A percentile compares a stretch with the other conserved stretches of the same genome.
phyloP scores from a whole-genome alignment of 2,329 filamentous ascomycete species.

The Xylaria arbuscula region DNA sequence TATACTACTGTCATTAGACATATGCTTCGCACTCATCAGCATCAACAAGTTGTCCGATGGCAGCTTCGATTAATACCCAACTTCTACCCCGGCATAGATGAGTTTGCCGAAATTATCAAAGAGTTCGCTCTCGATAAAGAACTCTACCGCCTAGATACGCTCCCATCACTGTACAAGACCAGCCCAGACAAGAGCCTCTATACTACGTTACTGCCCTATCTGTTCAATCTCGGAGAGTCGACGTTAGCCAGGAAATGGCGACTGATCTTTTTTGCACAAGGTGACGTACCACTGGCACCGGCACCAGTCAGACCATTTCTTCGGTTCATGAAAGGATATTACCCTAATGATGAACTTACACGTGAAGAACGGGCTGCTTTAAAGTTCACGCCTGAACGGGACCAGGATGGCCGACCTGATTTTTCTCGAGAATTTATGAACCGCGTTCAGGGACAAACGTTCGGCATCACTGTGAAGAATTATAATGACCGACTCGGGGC shows the following conservation, averaged over 20 bases:
- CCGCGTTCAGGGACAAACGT: constrained; percentile 54
- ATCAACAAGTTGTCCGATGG: constrained; percentile 58
- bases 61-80: constrained; percentile 58
- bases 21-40: constrained; percentile 55
- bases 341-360: constrained; percentile 54
- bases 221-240: constrained; percentile 61
- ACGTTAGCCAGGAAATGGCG: constrained; percentile 62
- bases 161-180: constrained; percentile 59
- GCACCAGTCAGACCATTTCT: constrained; percentile 60
- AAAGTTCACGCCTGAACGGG: constrained; percentile 25
- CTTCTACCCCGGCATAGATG: constrained; percentile 56
- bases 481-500: constrained; percentile 78
- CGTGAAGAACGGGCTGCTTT: constrained; percentile 47
- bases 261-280: constrained; percentile 52
- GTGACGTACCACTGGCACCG: constrained; percentile 56
- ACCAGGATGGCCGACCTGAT: constrained; percentile 35
- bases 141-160: constrained; percentile 52
- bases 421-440: constrained; percentile 53
- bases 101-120: constrained; percentile 57
- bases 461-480: constrained; percentile 57
- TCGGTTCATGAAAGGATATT: constrained; percentile 60
- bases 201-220: constrained; percentile 62
- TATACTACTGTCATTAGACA: constrained; percentile 60
- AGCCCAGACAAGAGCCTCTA: constrained; percentile 60
- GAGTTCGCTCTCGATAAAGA: constrained; percentile 55